phyloP scores from a whole-genome alignment of 192 early-diverging fungal species.

The Coemansia sp. region DNA sequence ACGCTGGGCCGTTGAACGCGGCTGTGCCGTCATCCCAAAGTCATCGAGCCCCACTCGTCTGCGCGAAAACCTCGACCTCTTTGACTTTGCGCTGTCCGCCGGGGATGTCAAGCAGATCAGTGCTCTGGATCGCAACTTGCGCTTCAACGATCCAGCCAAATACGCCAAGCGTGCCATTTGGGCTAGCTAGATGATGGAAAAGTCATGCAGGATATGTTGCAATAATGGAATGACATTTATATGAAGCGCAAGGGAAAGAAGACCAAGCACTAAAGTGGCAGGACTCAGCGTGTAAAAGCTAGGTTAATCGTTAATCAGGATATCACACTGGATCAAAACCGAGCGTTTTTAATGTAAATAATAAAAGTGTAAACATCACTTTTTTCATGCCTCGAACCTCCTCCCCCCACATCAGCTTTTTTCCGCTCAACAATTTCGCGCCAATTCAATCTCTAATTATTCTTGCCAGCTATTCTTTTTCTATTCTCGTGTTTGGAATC shows the following conservation, averaged over 20 bases:
- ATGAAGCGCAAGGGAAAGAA: no score
- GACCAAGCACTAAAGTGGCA: no score
- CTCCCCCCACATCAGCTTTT: no score
- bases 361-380: neutral
- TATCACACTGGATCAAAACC: no score
- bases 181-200: conserved; percentile 8
- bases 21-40: conserved; percentile 75
- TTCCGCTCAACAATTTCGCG: no score
- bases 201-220: no score
- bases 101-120: conserved; percentile 24
- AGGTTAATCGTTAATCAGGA: no score
- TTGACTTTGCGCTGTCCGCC: conserved; percentile 20
- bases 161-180: conserved; percentile 20
- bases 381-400: neutral
- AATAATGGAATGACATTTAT: no score
- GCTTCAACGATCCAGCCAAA: conserved; percentile 27
- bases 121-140: conserved; percentile 19
- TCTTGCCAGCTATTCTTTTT: no score
- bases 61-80: conserved; percentile 31
- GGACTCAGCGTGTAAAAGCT: no score
- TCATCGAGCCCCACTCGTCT: conserved; percentile 62
- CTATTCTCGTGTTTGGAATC: no score
- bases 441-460: neutral
- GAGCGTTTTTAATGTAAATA: no score
- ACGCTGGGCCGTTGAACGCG: conserved; percentile 70